Evolutionary conservation across 2,329 filamentous ascomycete genomes (phyloP).

Genomic region (Endocalyx cinctus): DNA sequence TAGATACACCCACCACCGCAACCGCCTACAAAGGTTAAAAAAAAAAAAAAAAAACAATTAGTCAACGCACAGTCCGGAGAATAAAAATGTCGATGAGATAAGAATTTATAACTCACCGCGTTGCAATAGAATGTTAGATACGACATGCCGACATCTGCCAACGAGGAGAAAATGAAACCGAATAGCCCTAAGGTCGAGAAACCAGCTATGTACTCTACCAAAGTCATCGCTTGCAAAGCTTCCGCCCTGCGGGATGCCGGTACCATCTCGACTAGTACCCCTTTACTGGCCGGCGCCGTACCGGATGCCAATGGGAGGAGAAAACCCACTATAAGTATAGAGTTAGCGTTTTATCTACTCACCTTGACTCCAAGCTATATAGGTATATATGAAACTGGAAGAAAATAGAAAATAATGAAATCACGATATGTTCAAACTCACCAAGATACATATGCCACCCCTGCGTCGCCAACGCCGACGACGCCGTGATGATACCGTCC

Average conservation of each 20-base stretch:
- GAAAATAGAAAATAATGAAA: too few species aligned
- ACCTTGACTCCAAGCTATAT: too few species aligned
- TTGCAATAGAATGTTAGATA: slow-evolving; percentile 22
- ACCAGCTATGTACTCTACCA: slow-evolving; percentile 17
- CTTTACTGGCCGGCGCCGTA: slow-evolving; percentile 19
- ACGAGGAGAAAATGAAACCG: slow-evolving; percentile 18
- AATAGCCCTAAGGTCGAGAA: slow-evolving; percentile 19
- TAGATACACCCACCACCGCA: slow-evolving; percentile 13
- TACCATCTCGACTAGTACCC: slow-evolving; percentile 20
- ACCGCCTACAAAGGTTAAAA: slow-evolving; percentile 15
- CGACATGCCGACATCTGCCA: slow-evolving; percentile 15
- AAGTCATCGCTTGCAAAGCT: slow-evolving; percentile 20
- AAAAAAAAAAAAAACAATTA: too few species aligned
- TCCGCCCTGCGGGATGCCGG: slow-evolving; percentile 16
- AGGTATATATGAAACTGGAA: too few species aligned
- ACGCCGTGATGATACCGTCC: slow-evolving; percentile 17
- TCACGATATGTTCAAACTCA: slow-evolving; percentile 4
- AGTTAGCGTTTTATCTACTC: background rate
- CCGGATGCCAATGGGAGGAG: slow-evolving; percentile 21
- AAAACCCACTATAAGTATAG: slow-evolving; percentile 11
- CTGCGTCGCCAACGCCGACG: slow-evolving; percentile 15
- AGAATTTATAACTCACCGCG: slow-evolving; percentile 12
- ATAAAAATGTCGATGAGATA: too few species aligned
- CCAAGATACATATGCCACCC: slow-evolving; percentile 21
- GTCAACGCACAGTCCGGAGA: too few species aligned